Percentiles rank a stretch among this genome's conserved stretches.
These are phyloP conservation scores for Clarireedia hainanense DNA, from an alignment of 2,329 filamentous ascomycete genomes.

Conservation along the genomic window DNA sequence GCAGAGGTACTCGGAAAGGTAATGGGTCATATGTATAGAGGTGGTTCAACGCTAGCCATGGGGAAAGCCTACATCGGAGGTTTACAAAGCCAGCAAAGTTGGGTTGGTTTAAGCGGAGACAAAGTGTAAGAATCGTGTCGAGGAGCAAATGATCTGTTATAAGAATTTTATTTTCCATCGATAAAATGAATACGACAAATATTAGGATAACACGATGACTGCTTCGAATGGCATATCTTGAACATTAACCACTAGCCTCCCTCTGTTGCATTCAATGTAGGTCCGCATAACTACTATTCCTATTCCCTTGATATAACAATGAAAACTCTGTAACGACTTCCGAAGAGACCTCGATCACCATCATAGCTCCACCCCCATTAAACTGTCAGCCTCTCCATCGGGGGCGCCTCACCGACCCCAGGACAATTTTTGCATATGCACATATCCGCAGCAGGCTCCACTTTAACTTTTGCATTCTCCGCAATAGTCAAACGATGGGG, in stretches of 20 bases:
- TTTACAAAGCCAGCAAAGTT: constrained; percentile 3
- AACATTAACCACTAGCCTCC: too few relatives aligned
- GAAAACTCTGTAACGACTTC: too few relatives aligned
- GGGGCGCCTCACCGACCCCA: neutral
- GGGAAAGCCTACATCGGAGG: constrained; percentile 12
- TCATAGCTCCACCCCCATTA: neutral
- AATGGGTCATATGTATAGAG: constrained; percentile 5
- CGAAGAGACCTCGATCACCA: too few relatives aligned
- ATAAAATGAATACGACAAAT: too few relatives aligned
- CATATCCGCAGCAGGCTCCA: constrained; percentile 14
- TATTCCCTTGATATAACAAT: too few relatives aligned
- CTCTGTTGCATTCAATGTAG: too few relatives aligned
- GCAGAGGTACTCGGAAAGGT: constrained; percentile 11
- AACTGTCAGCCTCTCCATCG: constrained; percentile 11
- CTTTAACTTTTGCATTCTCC: constrained; percentile 10
- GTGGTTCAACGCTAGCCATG: constrained; percentile 9
- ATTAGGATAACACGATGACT: too few relatives aligned
- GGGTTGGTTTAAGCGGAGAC: constrained; percentile 11
- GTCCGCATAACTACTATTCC: too few relatives aligned
- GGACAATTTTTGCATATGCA: constrained; percentile 17
- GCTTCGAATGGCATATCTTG: too few relatives aligned
- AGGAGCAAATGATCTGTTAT: too few relatives aligned
- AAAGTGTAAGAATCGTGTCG: neutral
- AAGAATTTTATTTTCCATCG: too few relatives aligned
- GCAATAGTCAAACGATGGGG: constrained; percentile 2